Evolutionary conservation across 257 asterid genomes (phyloP), one percentile per base, ranked within the genome.

Genomic region (Mitragyna speciosa): DNA sequence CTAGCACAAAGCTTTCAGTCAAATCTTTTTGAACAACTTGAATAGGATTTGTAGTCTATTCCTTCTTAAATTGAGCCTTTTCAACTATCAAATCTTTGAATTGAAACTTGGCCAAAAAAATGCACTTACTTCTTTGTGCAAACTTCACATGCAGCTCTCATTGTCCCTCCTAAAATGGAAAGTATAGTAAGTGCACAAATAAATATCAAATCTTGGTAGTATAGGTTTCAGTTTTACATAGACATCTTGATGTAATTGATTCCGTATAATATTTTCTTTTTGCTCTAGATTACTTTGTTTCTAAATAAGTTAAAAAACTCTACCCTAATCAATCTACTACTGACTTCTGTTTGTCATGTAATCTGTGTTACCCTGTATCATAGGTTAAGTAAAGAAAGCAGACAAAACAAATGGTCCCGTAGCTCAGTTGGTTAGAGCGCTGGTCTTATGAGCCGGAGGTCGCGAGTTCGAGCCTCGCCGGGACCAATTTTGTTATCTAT

Each of bases 401-500:
- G n/a, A n/a, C n/a, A n/a, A n/a, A n/a, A n/a, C n/a, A n/a, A n/a
- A n/a, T n/a, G n/a, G 39, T 4, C 39, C 39, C 39, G 39, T 36
- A 4, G 39, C 39, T 36, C 39, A 36, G 39, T 36, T 36, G 39
- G 39, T 36, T 36, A 36, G 39, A 36, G 39, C 39, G 39, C 39
- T 36, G 2, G 39, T 36, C 39, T 4, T 36, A 4, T 74, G 68
- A 74, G 78, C 78, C 68, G 78, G 67, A 75, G 26, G 79, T 58
- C 71, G 70, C 79, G 79, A 64, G 79, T 75, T 75, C 79, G 79
- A 75, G 71, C 70, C 78, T 19, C 78, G 83, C 67, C 74, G 71
- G 65, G 83, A 80, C 78, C 22, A 58, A 1, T 9, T 61, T n/a
- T 24, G 3, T 36, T 36, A 36, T 36, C 39, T 36, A 36, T 4